Evolutionary conservation across 192 early-diverging fungal genomes (phyloP), one percentile per base, ranked within the genome.

Genomic region (Piromyces finnis): DNA sequence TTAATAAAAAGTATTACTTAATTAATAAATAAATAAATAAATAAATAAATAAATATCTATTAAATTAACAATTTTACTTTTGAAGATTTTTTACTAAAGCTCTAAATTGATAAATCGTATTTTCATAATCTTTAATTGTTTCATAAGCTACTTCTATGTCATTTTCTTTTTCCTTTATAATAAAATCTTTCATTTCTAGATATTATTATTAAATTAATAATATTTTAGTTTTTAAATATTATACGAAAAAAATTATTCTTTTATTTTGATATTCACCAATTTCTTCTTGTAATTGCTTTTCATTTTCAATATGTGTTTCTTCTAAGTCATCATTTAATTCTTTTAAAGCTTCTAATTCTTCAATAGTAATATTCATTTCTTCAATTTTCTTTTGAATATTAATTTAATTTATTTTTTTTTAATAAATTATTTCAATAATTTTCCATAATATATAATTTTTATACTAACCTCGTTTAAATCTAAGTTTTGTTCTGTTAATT

Each of bases 311-410:
- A 81, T 96, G 96, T 81, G 92, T 94, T 82, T 96, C 95, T 83
- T 98, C 97, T 82, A 97, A 85, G 84, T 97, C 95, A 81, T 98
- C 95, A 83, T 92, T 94, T 77, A 97, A 85, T 81, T 94, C 93
- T 84, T 94, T 93, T 51, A 98, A 87, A 12, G 93, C 92, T 85
- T 98, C 96, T 36, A 98, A 86, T 83, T 94, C 96, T 79, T 95
- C 95, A 36, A 96, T 89, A 0, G 84, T 87, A 36, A 84, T 87
- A 79, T 90, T 90, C 88, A 93, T 84, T 79, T 97, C 93, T 79
- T 96, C 95, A 30, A 94, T 78, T 85, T 92, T 91, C 84, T 68
- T n/a, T 68, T 32, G 9, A 6, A 32, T 32, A 32, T 32, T 32
- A 32, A 6, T 9, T 32, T 9, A 32, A 32, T 9, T 6, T 32